A percentile compares a stretch with the other conserved stretches of the same genome.
Conservation (phyloP, 2,329 filamentous ascomycete species). For the Ceratocystiopsis minuta region DNA sequence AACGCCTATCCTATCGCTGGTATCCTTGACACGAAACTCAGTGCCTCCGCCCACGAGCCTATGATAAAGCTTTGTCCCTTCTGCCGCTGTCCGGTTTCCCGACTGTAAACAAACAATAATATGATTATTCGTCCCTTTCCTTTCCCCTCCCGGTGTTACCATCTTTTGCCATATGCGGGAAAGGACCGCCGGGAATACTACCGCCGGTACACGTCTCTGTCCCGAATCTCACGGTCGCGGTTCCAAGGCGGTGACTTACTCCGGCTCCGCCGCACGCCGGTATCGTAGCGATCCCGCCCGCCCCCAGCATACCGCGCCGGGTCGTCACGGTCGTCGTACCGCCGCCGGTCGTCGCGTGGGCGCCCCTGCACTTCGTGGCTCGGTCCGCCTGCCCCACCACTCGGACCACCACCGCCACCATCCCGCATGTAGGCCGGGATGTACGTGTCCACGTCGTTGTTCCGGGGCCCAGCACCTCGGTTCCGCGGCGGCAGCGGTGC, state of each 20-base stretch:
- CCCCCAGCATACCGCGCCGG: slow-evolving; percentile 10
- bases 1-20: no score
- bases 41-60: no score
- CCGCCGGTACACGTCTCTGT: slow-evolving; percentile 32
- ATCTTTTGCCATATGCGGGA: no score
- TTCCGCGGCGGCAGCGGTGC: slow-evolving; percentile 5
- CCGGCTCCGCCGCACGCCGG: slow-evolving; percentile 23
- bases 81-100: no score
- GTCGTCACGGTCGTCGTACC: slow-evolving; percentile 23
- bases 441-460: slow-evolving; percentile 25
- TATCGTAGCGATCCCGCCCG: slow-evolving; percentile 12
- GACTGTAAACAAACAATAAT: no score
- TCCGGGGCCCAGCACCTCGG: slow-evolving; percentile 9
- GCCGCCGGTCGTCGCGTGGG: slow-evolving; percentile 21
- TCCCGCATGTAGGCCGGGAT: slow-evolving; percentile 28
- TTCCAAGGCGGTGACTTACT: slow-evolving; percentile 25
- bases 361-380: slow-evolving; percentile 4
- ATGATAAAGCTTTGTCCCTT: no score
- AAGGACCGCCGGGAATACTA: slow-evolving; percentile 12
- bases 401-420: no score
- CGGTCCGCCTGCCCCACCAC: slow-evolving; percentile 3
- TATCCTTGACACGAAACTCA: no score
- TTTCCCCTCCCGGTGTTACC: no score
- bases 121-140: no score
- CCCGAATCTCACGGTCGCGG: slow-evolving; percentile 20